Conservation (phyloP, 1,284 basidiomycete genomes). For the Ustilago xerochloae region DNA sequence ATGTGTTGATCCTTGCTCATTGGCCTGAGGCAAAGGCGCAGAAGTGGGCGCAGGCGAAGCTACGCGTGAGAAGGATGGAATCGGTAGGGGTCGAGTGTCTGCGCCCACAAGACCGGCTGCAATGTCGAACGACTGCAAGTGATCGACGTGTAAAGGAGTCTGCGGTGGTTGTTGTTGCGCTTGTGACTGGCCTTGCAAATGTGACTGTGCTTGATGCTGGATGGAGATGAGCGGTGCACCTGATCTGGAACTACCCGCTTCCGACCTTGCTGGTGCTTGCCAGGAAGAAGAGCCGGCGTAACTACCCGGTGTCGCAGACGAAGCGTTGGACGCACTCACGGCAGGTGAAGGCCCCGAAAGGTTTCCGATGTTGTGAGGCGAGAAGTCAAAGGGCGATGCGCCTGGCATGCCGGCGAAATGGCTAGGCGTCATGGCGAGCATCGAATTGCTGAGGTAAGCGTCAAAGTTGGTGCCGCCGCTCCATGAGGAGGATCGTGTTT, state of each 20-base stretch:
- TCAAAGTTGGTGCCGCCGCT: constrained; percentile 38
- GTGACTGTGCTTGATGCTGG: constrained; percentile 1
- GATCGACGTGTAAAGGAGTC: constrained; percentile 4
- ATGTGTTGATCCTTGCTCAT: not conserved
- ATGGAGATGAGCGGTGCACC: constrained; percentile 15
- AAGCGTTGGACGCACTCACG: constrained; percentile 22
- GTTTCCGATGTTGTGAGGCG: constrained; percentile 18
- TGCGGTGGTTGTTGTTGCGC: constrained; percentile 4
- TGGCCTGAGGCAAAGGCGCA: constrained; percentile 4
- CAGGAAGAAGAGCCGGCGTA: constrained; percentile 33
- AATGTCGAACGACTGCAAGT: constrained; percentile 22
- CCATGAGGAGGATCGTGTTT: constrained; percentile 39
- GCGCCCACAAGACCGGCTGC: constrained; percentile 8
- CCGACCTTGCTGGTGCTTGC: constrained; percentile 18
- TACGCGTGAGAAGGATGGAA: constrained; percentile 39
- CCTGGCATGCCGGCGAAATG: constrained; percentile 24
- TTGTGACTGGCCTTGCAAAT: constrained; percentile 1
- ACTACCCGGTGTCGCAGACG: constrained; percentile 31
- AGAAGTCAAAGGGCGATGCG: constrained; percentile 37
- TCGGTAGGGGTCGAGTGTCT: constrained; percentile 20
- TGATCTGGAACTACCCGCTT: constrained; percentile 23
- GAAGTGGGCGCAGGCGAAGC: constrained; percentile 21
- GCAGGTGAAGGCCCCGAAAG: constrained; percentile 22
- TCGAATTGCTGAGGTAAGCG: constrained; percentile 35
- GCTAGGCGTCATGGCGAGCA: constrained; percentile 38